Base-by-base conservation (phyloP, 2,329 filamentous ascomycete genomes). In the Harringtonia lauricola region DNA sequence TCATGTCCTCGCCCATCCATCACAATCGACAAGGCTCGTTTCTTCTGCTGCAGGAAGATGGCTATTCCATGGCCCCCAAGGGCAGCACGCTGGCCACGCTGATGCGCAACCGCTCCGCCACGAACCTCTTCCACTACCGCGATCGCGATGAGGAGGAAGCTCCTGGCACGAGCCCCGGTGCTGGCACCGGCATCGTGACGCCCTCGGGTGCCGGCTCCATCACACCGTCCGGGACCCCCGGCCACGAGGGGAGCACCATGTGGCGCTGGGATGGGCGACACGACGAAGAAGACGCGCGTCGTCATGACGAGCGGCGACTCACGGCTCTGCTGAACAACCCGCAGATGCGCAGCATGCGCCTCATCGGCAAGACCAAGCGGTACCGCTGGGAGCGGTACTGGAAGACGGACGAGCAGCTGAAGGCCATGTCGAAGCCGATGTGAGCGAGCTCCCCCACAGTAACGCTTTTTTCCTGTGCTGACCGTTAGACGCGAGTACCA, bases 311-410 rank as follows among this genome's bases (percentile, higher is more conserved):
- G 59, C 72, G 72, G 28, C 74, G 77, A 19, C 60, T 81, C 41
- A 76, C 65, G 46, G 67, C 71, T 48, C 65, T 82, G 47, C 71
- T 83, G 42, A 70, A 73, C 54, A 75, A 74, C n/a, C 79, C 82
- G 3, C 78, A 85, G 59, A 83, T 88, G 72, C 74, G 86, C 49
- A 88, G 83, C 57, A 84, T 88, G 74, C 76, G 86, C 43, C 71
- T 96, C 54, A 94, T 95, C 59, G 90, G 90, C 35, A 86, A 86
- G 54, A 86, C 77, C 52, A 95, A 92, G 59, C 70, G 86, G 48
- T 95, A 94, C 63, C 75, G 75, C 49, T 95, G 88, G 83, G 82
- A 88, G 57, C 74, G 73, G 48, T 95, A 95, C 60, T 94, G 85
- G 76, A 94, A 86, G 60, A 76, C 78, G 0, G 79, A 88, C 26